Evolutionary conservation across 306 rosid species (phyloP).

Genomic region (Trifolium repens): DNA sequence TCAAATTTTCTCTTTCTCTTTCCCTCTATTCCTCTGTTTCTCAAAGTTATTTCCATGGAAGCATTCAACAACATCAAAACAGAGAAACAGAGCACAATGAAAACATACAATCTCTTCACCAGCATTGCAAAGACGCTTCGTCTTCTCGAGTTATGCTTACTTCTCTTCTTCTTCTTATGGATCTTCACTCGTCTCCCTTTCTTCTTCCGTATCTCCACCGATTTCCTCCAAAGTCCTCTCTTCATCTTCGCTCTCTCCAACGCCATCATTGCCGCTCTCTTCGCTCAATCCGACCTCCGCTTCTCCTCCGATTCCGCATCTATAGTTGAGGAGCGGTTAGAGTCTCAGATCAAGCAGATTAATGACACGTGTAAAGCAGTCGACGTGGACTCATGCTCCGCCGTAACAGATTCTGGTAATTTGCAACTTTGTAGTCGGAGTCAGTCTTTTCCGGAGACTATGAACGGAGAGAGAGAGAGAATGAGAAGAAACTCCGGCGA

Average conservation of each 20-base stretch:
- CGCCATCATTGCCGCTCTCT: slow-evolving; percentile 65
- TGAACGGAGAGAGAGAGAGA: slow-evolving; percentile 7
- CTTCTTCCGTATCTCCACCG: slow-evolving; percentile 52
- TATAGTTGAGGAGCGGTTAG: slow-evolving; percentile 1
- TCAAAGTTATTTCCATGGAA: slow-evolving; percentile 41
- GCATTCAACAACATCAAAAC: slow-evolving; percentile 41
- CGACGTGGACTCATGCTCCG: slow-evolving; percentile 4
- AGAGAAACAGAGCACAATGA: slow-evolving; percentile 40
- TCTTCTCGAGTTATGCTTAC: slow-evolving; percentile 45
- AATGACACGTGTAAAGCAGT: slow-evolving; percentile 7
- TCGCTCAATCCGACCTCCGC: slow-evolving; percentile 54
- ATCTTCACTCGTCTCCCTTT: slow-evolving; percentile 62
- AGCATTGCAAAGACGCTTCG: slow-evolving; percentile 58
- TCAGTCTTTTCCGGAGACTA: slow-evolving; percentile 48
- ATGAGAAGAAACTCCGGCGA: slow-evolving; percentile 47
- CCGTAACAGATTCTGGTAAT: slow-evolving; percentile 7
- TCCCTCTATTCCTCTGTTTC: not conserved
- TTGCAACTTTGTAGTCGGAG: slow-evolving; percentile 44
- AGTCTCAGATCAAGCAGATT: slow-evolving; percentile 32
- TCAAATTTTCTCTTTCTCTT: not conserved
- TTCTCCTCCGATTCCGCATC: slow-evolving; percentile 4
- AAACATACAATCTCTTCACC: slow-evolving; percentile 42
- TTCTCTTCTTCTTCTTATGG: slow-evolving; percentile 58
- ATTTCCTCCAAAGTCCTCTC: slow-evolving; percentile 60
- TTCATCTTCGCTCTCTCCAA: slow-evolving; percentile 73